Conservation (phyloP, 179 eudicot genomes). For the Beta macrorhiza region DNA sequence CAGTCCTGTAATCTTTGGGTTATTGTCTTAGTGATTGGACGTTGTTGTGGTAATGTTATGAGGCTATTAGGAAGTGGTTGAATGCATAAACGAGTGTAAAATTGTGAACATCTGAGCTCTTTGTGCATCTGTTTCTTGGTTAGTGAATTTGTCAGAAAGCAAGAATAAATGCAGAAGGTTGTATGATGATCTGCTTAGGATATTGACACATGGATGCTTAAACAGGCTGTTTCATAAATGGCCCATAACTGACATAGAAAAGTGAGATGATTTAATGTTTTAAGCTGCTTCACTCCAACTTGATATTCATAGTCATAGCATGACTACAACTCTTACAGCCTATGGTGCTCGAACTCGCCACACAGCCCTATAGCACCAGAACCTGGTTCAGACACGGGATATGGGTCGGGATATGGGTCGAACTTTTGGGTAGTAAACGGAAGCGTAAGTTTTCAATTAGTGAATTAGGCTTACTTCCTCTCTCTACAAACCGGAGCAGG, state of each 20-base stretch:
- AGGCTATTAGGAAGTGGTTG: not conserved
- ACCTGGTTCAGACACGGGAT: not conserved
- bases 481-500: not conserved
- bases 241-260: not conserved
- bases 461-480: not conserved
- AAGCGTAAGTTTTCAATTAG: not conserved
- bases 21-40: not conserved
- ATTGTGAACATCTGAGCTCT: not conserved
- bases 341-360: not conserved
- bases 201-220: not conserved
- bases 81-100: not conserved
- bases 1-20: not conserved
- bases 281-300: not conserved
- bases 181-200: not conserved
- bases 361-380: not conserved
- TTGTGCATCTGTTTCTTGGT: constrained; percentile 5
- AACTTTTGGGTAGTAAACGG: not conserved
- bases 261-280: not conserved
- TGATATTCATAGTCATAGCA: not conserved
- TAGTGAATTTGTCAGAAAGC: not conserved
- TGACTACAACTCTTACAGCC: not conserved
- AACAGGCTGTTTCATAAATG: not conserved
- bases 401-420: not conserved
- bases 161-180: not conserved
- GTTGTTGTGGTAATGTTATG: too few relatives aligned